Conservation (phyloP, 805 yeast genomes). For the Dipodascopsis tothii region DNA sequence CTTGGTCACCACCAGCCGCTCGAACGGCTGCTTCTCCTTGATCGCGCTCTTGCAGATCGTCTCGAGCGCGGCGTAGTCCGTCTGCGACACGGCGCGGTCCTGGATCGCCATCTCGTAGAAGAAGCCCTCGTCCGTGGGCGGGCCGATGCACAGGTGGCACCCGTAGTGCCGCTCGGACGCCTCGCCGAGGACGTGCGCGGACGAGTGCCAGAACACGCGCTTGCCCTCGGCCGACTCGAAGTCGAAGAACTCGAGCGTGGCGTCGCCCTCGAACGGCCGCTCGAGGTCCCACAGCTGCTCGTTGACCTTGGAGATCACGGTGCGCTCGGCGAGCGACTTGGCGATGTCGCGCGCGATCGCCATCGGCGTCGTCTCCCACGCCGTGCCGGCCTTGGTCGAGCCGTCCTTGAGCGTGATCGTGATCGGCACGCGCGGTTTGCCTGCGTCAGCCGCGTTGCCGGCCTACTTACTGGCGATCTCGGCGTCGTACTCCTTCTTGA, state of each 20-base stretch:
- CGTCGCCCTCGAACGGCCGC: slow-evolving; percentile 78
- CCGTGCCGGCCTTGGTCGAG: slow-evolving; percentile 60
- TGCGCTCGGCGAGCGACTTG: slow-evolving; percentile 79
- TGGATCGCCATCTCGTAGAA: slow-evolving; percentile 91
- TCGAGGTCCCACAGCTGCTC: slow-evolving; percentile 91
- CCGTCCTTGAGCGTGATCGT: slow-evolving; percentile 85
- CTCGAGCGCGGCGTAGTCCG: slow-evolving; percentile 79
- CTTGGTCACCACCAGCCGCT: slow-evolving; percentile 84
- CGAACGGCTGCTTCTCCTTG: slow-evolving; percentile 91
- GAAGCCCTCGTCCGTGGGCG: slow-evolving; percentile 96
- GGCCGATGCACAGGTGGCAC: slow-evolving; percentile 87
- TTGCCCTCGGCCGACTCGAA: slow-evolving; percentile 86
- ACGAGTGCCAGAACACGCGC: slow-evolving; percentile 96
- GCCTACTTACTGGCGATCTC: slow-evolving; percentile 50
- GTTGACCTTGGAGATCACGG: slow-evolving; percentile 83
- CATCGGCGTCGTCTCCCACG: slow-evolving; percentile 88
- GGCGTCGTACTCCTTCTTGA: slow-evolving; percentile 71
- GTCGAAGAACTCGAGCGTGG: slow-evolving; percentile 69
- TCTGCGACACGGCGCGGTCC: slow-evolving; percentile 63
- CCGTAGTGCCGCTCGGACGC: slow-evolving; percentile 95
- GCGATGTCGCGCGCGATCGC: slow-evolving; percentile 78
- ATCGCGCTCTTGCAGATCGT: slow-evolving; percentile 80
- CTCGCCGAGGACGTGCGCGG: slow-evolving; percentile 97
- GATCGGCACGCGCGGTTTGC: slow-evolving; percentile 47
- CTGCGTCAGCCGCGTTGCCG: slow-evolving; percentile 1